Percentiles rank a stretch among this genome's conserved stretches.
phyloP scores from a whole-genome alignment of 768 basidiomycete genomes.

The Lentinula boryana region DNA sequence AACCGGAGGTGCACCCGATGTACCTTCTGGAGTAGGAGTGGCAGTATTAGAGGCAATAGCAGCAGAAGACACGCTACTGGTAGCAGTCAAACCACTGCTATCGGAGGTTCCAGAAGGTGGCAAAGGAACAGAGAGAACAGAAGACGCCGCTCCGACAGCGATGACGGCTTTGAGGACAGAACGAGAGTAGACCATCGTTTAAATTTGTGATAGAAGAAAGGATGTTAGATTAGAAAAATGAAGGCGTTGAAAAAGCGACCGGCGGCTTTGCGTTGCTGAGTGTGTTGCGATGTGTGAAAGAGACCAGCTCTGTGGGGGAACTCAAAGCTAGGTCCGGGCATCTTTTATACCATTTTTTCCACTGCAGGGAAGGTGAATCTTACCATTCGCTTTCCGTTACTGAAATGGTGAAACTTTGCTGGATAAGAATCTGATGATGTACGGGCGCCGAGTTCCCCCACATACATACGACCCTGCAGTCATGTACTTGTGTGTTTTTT shows the following conservation, averaged over 20 bases:
- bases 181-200: neutral
- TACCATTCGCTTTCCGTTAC: neutral
- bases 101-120: neutral
- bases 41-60: neutral
- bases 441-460: neutral
- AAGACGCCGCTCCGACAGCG: neutral
- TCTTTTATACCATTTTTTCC: neutral
- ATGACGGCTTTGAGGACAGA: neutral
- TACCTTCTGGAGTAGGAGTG: neutral
- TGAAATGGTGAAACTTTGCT: neutral
- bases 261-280: neutral
- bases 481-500: too few species aligned
- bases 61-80: neutral
- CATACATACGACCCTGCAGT: too few species aligned
- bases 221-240: neutral
- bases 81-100: too few species aligned
- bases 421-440: neutral
- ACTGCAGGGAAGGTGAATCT: neutral
- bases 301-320: neutral
- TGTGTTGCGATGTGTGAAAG: neutral
- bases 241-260: neutral
- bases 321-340: neutral
- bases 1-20: neutral
- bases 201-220: neutral
- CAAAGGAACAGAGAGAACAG: neutral